Evolutionary conservation across 2,329 filamentous ascomycete species (phyloP), one percentile per base, ranked within the genome.

Genomic region (Hymenoscyphus fraxineus): DNA sequence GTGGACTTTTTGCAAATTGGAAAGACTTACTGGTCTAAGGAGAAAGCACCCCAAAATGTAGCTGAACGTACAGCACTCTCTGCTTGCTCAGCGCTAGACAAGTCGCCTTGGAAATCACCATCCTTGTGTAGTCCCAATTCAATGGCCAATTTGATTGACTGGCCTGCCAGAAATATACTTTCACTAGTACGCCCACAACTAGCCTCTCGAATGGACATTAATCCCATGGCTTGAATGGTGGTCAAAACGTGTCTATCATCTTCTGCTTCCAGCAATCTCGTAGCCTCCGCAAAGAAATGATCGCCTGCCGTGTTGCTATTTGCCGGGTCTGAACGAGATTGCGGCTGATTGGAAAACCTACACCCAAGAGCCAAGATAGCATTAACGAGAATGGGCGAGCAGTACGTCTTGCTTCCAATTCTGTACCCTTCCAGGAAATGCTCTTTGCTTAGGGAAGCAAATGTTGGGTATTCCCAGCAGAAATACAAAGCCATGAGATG

Each of bases 381-480:
- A 51, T 70, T 70, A 4, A 69, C 65, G 2, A 70, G 61, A 35
- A 70, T 3, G 83, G 87, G 57, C 87, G 78, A n/a, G 60, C 69
- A 70, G 54, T 65, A 64, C 38, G 59, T 47, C 12, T 7, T 40
- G 15, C 19, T 63, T 4, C 67, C 67, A 6, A 2, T 27, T 56
- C 54, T 65, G 60, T 71, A 73, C 54, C 71, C 70, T 40, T 70
- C 64, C 19, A 74, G 31, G 55, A 74, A 74, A 61, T 74, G 70
- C 47, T 74, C 72, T 58, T 74, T 74, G 86, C 87, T 90, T 56
- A 92, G 82, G 2, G 89, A 85, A 3, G 88, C 85, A 76, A 91
- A 91, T 13, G 88, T 91, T 2, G 89, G 88, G 73, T 92, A 91
- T 68, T 89, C 85, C 84, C 89, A 92, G 78, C 87, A 89, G 69